Evolutionary conservation across 2,329 filamentous ascomycete genomes (phyloP).

Genomic region (Drechslera avenae): DNA sequence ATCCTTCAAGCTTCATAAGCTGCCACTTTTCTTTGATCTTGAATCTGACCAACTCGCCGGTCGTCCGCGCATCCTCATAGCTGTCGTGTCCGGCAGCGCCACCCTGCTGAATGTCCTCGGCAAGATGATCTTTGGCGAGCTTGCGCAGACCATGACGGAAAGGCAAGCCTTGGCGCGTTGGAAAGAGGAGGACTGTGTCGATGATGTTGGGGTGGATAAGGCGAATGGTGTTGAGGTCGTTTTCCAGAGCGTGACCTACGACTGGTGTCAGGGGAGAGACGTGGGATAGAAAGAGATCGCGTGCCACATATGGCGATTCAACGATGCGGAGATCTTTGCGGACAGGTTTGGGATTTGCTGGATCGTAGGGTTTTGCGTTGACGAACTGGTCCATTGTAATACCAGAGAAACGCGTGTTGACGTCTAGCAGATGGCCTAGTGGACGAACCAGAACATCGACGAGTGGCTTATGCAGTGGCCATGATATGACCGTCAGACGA

Average conservation of each 20-base stretch:
- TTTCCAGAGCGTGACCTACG: conserved; percentile 92
- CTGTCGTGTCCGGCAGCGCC: conserved; percentile 79
- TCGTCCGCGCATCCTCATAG: conserved; percentile 85
- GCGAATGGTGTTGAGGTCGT: conserved; percentile 85
- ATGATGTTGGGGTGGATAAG: conserved; percentile 84
- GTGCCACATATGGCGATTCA: conserved; percentile 73
- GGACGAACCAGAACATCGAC: conserved; percentile 87
- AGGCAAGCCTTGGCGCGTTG: conserved; percentile 77
- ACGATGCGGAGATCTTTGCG: conserved; percentile 68
- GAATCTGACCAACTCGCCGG: conserved; percentile 80
- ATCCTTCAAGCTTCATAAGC: conserved; percentile 68
- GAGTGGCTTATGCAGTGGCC: conserved; percentile 76
- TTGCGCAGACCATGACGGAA: conserved; percentile 76
- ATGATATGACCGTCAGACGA: conserved; percentile 84
- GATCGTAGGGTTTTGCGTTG: conserved; percentile 58
- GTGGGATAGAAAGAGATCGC: conserved; percentile 75
- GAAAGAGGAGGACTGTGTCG: conserved; percentile 84
- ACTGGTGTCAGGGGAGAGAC: conserved; percentile 79
- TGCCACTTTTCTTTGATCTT: conserved; percentile 75
- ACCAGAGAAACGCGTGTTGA: conserved; percentile 92
- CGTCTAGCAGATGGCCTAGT: conserved; percentile 80
- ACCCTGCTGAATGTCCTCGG: conserved; percentile 78
- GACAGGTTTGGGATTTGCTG: conserved; percentile 27
- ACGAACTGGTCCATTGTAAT: conserved; percentile 78
- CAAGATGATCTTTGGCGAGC: conserved; percentile 72